Percentiles rank a stretch among this genome's conserved stretches.
Evolutionary conservation across 768 basidiomycete species (phyloP).

Genomic region (Hypholoma fasciculare): DNA sequence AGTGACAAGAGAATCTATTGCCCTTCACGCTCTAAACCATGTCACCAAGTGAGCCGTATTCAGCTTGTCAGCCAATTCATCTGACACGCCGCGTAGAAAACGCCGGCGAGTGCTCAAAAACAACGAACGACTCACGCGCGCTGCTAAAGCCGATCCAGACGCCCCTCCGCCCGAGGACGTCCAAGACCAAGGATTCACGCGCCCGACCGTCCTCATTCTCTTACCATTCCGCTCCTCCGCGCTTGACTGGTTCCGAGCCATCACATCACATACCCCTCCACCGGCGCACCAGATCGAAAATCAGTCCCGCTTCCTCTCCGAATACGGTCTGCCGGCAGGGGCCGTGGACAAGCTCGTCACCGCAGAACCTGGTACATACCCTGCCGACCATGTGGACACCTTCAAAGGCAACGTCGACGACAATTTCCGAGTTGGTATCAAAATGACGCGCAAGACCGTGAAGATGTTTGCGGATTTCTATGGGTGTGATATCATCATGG

Average conservation of each 20-base stretch:
- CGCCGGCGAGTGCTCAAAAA: slow-evolving; percentile 89
- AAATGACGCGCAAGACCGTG: slow-evolving; percentile 88
- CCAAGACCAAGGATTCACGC: slow-evolving; percentile 97
- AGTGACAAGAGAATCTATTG: slow-evolving; percentile 62
- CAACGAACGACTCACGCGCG: slow-evolving; percentile 86
- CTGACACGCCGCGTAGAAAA: slow-evolving; percentile 54
- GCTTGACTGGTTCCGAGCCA: slow-evolving; percentile 75
- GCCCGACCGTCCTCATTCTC: slow-evolving; percentile 90
- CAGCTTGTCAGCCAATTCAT: not conserved
- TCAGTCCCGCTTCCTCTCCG: slow-evolving; percentile 73
- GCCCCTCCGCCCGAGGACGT: slow-evolving; percentile 67
- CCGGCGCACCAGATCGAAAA: slow-evolving; percentile 86
- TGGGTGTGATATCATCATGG: slow-evolving; percentile 86
- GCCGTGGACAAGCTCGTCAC: slow-evolving; percentile 77
- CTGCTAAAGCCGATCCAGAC: slow-evolving; percentile 53
- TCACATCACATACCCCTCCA: slow-evolving; percentile 74
- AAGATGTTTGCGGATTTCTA: slow-evolving; percentile 93
- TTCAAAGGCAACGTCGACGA: slow-evolving; percentile 99
- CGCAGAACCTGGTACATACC: slow-evolving; percentile 76
- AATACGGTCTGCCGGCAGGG: slow-evolving; percentile 82
- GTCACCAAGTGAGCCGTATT: slow-evolving; percentile 67
- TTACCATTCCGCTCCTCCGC: slow-evolving; percentile 93
- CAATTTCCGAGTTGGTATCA: slow-evolving; percentile 89
- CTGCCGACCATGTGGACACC: slow-evolving; percentile 86
- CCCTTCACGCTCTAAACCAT: slow-evolving; percentile 87